Evolutionary conservation across 495 filamentous ascomycete genomes (phyloP), one percentile per base, ranked within the genome.

Genomic region (Amphirosellinia nigrospora): DNA sequence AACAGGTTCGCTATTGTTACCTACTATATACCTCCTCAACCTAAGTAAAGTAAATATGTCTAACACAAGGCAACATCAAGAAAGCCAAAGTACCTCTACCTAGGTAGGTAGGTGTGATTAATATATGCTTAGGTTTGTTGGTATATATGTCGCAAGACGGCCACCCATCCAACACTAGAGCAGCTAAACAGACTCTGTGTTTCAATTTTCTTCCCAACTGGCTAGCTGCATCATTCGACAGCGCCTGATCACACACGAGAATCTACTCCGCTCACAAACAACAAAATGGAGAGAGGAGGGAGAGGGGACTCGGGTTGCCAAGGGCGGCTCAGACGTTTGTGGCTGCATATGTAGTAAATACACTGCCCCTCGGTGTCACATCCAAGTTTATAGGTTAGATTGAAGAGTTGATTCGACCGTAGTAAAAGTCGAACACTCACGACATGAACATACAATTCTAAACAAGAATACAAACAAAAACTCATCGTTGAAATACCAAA

Each of bases 321-420:
- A 64, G 60, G 8, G 60, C 60, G 61, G 61, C 61, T 64, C 8
- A 64, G 61, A 30, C 43, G 3, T 19, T 10, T 30, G 60, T 30
- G 39, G 39, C 60, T 46, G 60, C 26, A 30, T 16, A 13, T 53
- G 50, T 23, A 36, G 4, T 36, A 21, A 5, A 53, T 53, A 53
- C 50, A 53, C 50, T 53, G 50, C 50, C 50, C 26, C 23, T 26
- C 16, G 5, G 26, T 53, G 23, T 30, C 50, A 30, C 26, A 16
- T 23, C 50, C 50, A 52, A 26, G 48, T 52, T 52, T 53, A 28
- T n/a, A n/a, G n/a, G n/a, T 26, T 53, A 53, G 4, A 30, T 26
- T 13, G 48, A 4, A 52, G 9, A 52, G 4, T 23, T 30, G 11
- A 26, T 16, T 30, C 13, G 11, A 9, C 26, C 48, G 13, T 30